Conservation (phyloP, 2,329 filamentous ascomycete genomes). For the Botryotinia calthae region DNA sequence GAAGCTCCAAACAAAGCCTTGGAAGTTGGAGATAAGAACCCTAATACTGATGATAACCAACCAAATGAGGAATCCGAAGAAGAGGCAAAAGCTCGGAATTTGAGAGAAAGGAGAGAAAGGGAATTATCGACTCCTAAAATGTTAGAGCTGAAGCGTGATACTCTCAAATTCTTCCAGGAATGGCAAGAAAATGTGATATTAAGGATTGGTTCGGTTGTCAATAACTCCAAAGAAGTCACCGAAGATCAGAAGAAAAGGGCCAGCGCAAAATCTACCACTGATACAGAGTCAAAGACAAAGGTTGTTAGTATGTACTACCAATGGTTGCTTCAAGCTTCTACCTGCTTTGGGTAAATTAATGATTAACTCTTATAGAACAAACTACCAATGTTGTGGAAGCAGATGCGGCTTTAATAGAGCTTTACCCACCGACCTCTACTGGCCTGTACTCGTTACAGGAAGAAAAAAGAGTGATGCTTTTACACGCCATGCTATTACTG, state of each 20-base stretch:
- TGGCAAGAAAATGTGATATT: constrained; percentile 73
- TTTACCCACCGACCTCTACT: constrained; percentile 60
- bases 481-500: constrained; percentile 71
- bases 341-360: not conserved
- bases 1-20: constrained; percentile 35
- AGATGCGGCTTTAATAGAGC: constrained; percentile 48
- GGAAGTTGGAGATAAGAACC: constrained; percentile 41
- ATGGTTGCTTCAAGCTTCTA: not conserved
- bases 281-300: constrained; percentile 29
- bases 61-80: constrained; percentile 37
- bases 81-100: constrained; percentile 36
- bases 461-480: constrained; percentile 62
- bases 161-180: constrained; percentile 70
- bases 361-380: constrained; percentile 30
- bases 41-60: constrained; percentile 37
- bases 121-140: constrained; percentile 52
- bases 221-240: constrained; percentile 48
- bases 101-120: constrained; percentile 43
- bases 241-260: constrained; percentile 35
- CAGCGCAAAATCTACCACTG: constrained; percentile 34
- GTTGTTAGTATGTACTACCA: constrained; percentile 34
- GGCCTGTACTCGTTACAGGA: constrained; percentile 57
- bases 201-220: constrained; percentile 67
- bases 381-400: constrained; percentile 46
- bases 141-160: constrained; percentile 66